Base-by-base conservation (phyloP, 1,284 basidiomycete species). In the Sparassis latifolia region DNA sequence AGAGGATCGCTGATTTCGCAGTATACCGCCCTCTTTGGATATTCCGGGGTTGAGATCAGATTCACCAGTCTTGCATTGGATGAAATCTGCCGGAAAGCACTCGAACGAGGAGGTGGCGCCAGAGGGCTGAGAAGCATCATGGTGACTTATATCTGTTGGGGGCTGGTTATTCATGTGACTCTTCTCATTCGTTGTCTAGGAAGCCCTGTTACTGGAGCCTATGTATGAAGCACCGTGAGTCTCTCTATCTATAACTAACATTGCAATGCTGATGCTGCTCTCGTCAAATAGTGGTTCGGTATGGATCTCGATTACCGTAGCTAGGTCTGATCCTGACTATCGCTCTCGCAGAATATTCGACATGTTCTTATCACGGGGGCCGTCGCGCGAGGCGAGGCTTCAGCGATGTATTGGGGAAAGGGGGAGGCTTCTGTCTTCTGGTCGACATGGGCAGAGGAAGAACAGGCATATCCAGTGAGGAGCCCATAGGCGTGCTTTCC, bases 201-300 rank as follows among this genome's bases (percentile, higher is more conserved):
- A 95, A 68, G 66, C 77, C 5, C 65, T 95, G 3, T 69, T 93
- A 40, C 67, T 92, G 47, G 91, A 96, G 50, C 76, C 90, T 0
- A 95, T 96, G 91, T 95, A 90, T 65, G 91, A 95, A 71, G 86
- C 79, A 62, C 92, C 81, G 91, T 94, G 67, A 81, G 91, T 84
- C n/a, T 5, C 42, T 32, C 42, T 31, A 48, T 33, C 50, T 31
- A 10, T 47, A 33, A 47, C 39, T 12, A 42, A 30, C 44, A 27
- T 52, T 52, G 20, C 20, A 43, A 48, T 53, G 28, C 55, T 48
- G 38, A 39, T 47, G 20, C 20, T 20, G 20, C 20, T 20, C 20
- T 20, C 20, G 20, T 38, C 35, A 38, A 38, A 33, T 33, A 55
- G 53, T 27, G 46, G 53, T 20, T 56, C 51, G 40, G 50, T 55